Evolutionary conservation across 805 yeast species (phyloP), one percentile per base, ranked within the genome.

Genomic region (Kuraishia capsulata): DNA sequence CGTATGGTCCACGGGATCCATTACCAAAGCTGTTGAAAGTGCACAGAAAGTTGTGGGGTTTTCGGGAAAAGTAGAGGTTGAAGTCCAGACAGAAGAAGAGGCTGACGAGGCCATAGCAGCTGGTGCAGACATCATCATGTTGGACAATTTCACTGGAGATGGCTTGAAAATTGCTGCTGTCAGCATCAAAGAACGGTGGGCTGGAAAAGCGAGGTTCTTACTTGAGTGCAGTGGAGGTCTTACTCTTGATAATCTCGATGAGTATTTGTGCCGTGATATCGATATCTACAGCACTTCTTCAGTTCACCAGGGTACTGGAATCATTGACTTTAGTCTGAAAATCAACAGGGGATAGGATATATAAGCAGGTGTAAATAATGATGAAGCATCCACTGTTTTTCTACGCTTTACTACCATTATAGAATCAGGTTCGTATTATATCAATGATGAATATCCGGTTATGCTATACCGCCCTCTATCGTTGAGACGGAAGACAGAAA

Each of bases 91-190:
- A 41, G 95, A 84, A 54, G 75, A 62, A 4, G 96, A 88, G 51
- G 97, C 97, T 2, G 67, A 72, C 45, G 97, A 90, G 56, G 97
- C 97, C 20, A 90, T 90, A 50, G 75, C 66, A 13, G 95, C 97
- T 1, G 97, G 97, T 10, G 97, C 97, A 1, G 97, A 89, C 57
- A 84, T 90, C 17, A 81, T 90, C 43, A 89, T 89, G 97, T 70
- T 89, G 52, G 97, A 89, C 54, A 89, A 89, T 57, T 90, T 90
- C 57, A 54, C 68, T 3, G 85, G 87, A 2, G 73, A 68, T 1
- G 81, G 69, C 14, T 65, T 89, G 42, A 76, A 72, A 44, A 47
- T 53, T 0, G 90, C 81, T 16, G 95, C 96, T 1, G 54, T 54
- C 21, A 69, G 60, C 44, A 62, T 89, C 44, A 87, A 81, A 55